Evolutionary conservation across 352 stramenopile species (phyloP).

Genomic region (Globisporangium lucens): DNA sequence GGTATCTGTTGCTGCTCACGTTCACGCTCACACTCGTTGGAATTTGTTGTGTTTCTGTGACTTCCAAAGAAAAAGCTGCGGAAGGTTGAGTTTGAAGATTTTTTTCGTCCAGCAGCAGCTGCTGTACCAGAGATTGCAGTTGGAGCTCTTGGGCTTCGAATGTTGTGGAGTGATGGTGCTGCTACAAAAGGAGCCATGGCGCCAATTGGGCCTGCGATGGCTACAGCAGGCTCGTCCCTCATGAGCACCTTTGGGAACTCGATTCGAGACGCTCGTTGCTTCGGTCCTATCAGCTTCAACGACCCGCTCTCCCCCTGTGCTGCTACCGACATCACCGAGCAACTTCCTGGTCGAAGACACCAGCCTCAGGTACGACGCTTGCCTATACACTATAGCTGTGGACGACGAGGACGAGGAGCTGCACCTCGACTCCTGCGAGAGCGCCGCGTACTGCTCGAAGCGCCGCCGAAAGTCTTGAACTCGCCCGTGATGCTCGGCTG

Average conservation of each 20-base stretch:
- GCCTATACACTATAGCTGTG: neutral
- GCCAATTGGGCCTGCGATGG: neutral
- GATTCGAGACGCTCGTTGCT: conserved; percentile 20
- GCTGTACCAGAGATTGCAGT: neutral
- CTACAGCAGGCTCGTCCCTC: conserved; percentile 5
- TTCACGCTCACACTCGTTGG: neutral
- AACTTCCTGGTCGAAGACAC: conserved; percentile 4
- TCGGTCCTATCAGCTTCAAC: neutral
- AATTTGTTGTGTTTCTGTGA: neutral
- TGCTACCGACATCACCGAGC: neutral
- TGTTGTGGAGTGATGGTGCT: neutral
- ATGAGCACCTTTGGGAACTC: conserved; percentile 50
- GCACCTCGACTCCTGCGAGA: neutral
- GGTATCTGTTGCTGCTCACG: neutral
- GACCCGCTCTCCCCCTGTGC: neutral
- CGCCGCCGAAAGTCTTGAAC: conserved; percentile 44
- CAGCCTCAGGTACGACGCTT: conserved; percentile 9
- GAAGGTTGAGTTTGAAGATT: neutral
- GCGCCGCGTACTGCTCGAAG: conserved; percentile 24
- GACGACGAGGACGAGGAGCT: neutral
- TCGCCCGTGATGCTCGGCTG: conserved; percentile 39
- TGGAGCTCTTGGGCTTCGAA: conserved; percentile 3
- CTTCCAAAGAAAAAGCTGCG: conserved; percentile 12
- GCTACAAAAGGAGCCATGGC: neutral
- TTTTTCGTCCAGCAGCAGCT: neutral